Conservation (phyloP, 1,284 basidiomycete genomes). For the Naganishia cerealis region DNA sequence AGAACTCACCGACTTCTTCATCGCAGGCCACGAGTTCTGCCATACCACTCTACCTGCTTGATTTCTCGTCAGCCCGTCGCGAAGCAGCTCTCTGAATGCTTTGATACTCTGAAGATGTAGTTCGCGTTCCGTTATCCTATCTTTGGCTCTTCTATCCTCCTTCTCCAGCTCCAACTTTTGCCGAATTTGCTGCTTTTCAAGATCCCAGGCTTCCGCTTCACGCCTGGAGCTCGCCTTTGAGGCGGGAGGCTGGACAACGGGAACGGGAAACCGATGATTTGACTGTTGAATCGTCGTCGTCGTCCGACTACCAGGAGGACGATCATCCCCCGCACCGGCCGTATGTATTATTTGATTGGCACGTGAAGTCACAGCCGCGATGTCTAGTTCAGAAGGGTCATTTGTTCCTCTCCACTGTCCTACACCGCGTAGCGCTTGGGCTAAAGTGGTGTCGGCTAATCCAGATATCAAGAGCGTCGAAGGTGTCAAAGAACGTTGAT, state of each 20-base stretch:
- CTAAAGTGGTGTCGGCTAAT: constrained; percentile 18
- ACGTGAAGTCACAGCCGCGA: constrained; percentile 11
- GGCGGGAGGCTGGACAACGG: neutral
- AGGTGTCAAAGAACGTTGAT: neutral
- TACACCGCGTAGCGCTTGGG: constrained; percentile 10
- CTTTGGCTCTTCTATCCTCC: constrained; percentile 18
- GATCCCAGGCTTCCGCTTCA: constrained; percentile 22
- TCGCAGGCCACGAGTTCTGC: constrained; percentile 3
- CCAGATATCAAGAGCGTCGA: neutral
- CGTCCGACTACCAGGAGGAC: neutral
- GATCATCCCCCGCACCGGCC: neutral
- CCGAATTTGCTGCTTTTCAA: constrained; percentile 21
- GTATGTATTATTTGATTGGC: constrained; percentile 14
- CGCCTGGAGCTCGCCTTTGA: constrained; percentile 1
- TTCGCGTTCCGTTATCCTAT: constrained; percentile 16
- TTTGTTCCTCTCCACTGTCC: constrained; percentile 3
- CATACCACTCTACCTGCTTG: constrained; percentile 19
- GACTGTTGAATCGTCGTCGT: neutral
- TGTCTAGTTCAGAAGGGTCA: constrained; percentile 15
- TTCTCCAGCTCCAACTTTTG: constrained; percentile 18
- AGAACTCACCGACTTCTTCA: constrained; percentile 9
- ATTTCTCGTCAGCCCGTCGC: constrained; percentile 13
- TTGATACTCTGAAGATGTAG: constrained; percentile 27
- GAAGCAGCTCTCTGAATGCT: constrained; percentile 18
- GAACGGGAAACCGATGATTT: too few species aligned